Base-by-base conservation (phyloP, 805 yeast species). In the Candida oleophila region DNA sequence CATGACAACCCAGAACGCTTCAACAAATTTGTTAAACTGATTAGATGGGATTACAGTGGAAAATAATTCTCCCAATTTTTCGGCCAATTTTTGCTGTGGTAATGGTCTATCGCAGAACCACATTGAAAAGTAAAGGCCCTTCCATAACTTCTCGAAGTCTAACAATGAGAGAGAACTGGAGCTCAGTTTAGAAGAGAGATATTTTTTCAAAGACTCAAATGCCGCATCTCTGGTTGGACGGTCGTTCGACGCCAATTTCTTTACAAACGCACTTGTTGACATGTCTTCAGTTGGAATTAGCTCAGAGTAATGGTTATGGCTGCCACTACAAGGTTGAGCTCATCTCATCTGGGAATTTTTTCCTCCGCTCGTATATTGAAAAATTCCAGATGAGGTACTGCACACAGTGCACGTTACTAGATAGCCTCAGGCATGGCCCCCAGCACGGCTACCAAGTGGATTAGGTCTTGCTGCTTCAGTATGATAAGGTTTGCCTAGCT, bases 81-180 rank as follows among this genome's bases (percentile, higher is more conserved):
- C 78, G 2, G 96, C 96, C 34, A 94, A 71, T 49, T 83, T 71
- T 65, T 90, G 96, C 66, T 94, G 99, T 20, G 96, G 94, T 56
- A 86, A 76, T 22, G 97, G 96, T 60, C 91, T 81, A 65, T 94
- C 99, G 61, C 95, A 80, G 69, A 86, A 89, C 98, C 99, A 94
- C 96, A 94, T 89, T 9, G 96, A 81, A 61, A 76, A 94, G 66
- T 85, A 94, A 36, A 94, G 74, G n/a, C 98, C 99, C 67, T 88
- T 90, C 97, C 99, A 94, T 49, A 94, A 71, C 62, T 92, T 91
- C 54, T 87, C 87, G 52, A 82, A 73, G 44, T 89, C 94, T 35
- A 78, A 59, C 41, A 61, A 68, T 4, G 73, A 58, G 35, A 82
- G 64, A 34, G 77, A 69, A 55, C 49, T 66, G 25, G 73, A 62